Percentiles rank a stretch among this genome's conserved stretches.
phyloP scores from a whole-genome alignment of 1,284 basidiomycete species.

The Neonothopanus nambi region DNA sequence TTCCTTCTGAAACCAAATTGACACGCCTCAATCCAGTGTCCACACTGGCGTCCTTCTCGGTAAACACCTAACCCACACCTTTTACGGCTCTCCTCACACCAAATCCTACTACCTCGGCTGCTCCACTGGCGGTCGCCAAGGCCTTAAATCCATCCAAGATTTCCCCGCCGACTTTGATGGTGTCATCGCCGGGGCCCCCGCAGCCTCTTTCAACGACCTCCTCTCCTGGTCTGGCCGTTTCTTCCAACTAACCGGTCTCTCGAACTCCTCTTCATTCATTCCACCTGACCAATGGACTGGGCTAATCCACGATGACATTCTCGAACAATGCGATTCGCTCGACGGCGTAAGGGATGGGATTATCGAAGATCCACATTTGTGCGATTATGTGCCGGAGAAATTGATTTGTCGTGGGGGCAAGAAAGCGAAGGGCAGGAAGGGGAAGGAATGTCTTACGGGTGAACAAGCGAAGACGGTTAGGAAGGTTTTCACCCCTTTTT shows the following conservation, averaged over 20 bases:
- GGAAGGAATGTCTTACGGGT: conserved; percentile 16
- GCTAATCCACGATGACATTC: conserved; percentile 5
- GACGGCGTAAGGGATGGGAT: conserved; percentile 8
- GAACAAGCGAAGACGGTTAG: conserved; percentile 33
- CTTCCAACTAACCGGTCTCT: conserved; percentile 2
- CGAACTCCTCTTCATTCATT: conserved; percentile 1
- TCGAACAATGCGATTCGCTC: conserved; percentile 6
- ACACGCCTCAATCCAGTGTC: conserved; percentile 1
- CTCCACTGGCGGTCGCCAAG: conserved; percentile 22
- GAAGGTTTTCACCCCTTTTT: conserved; percentile 31
- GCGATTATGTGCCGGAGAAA: conserved; percentile 32
- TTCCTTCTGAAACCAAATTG: no score
- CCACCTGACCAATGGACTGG: not conserved
- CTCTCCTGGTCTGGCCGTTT: conserved; percentile 9
- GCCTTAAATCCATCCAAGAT: conserved; percentile 14
- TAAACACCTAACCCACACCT: conserved; percentile 16
- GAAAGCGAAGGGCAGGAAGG: conserved; percentile 24
- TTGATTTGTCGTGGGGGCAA: conserved; percentile 22
- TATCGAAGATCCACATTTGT: conserved; percentile 18
- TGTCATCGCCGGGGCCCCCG: conserved; percentile 20
- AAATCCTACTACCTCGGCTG: conserved; percentile 22
- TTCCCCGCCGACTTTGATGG: conserved; percentile 22
- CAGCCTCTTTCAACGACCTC: conserved; percentile 12
- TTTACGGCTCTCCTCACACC: conserved; percentile 14
- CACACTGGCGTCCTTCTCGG: conserved; percentile 18